These are phyloP conservation scores for Coriaria nepalensis DNA, from an alignment of 306 rosid genomes.

Conservation along the genomic window DNA sequence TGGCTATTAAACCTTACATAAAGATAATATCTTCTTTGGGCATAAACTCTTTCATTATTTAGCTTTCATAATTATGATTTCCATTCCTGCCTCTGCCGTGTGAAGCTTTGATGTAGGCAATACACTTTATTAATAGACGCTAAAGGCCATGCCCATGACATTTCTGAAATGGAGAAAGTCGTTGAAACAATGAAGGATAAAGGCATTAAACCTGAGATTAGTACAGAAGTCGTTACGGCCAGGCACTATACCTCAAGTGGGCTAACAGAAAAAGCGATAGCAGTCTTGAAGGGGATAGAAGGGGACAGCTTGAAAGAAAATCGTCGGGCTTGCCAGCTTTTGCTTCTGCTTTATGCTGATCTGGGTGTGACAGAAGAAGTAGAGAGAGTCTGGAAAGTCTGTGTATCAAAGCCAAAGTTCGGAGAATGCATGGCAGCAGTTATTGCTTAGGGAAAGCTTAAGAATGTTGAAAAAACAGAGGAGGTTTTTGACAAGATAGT, in stretches of 20 bases:
- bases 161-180: slow-evolving; percentile 66
- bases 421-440: slow-evolving; percentile 52
- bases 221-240: slow-evolving; percentile 24
- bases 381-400: slow-evolving; percentile 57
- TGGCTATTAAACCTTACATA: too few relatives aligned
- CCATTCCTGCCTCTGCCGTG: not conserved
- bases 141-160: slow-evolving; percentile 51
- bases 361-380: slow-evolving; percentile 66
- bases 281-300: slow-evolving; percentile 58
- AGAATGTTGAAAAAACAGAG: slow-evolving; percentile 63
- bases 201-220: slow-evolving; percentile 42
- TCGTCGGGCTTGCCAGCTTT: slow-evolving; percentile 23
- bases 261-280: slow-evolving; percentile 56
- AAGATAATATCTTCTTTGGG: too few relatives aligned
- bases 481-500: slow-evolving; percentile 26
- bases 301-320: slow-evolving; percentile 25
- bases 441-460: slow-evolving; percentile 71
- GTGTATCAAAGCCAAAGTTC: slow-evolving; percentile 30
- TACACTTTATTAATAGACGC: slow-evolving; percentile 29
- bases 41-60: too few relatives aligned
- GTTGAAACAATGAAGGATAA: slow-evolving; percentile 59
- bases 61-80: too few relatives aligned
- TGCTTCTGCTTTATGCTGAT: slow-evolving; percentile 55
- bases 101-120: not conserved
- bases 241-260: slow-evolving; percentile 52